A percentile compares a stretch with the other conserved stretches of the same genome.
phyloP scores from a whole-genome alignment of 176 grass and related monocot genomes.

The Pontederia paniculata region DNA sequence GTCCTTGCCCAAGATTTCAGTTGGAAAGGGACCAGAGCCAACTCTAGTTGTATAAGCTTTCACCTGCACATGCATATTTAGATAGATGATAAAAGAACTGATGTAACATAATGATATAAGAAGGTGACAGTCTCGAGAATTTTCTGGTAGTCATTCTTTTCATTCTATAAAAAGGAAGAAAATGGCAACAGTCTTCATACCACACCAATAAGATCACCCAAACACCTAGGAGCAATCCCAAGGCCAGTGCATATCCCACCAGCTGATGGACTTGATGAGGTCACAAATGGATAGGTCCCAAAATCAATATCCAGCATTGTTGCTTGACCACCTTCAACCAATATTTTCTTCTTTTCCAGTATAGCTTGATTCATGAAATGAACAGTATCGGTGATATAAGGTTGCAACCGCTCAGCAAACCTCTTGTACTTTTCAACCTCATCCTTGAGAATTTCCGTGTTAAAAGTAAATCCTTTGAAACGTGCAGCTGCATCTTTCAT shows the following conservation, averaged over 20 bases:
- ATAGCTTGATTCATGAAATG: slow-evolving; percentile 72
- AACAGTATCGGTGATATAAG: slow-evolving; percentile 71
- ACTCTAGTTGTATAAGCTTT: slow-evolving; percentile 96
- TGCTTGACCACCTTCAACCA: slow-evolving; percentile 94
- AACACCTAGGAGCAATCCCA: slow-evolving; percentile 63
- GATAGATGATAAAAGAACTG: neutral
- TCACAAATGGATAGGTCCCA: slow-evolving; percentile 90
- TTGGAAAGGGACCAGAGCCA: slow-evolving; percentile 83
- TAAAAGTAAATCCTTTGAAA: slow-evolving; percentile 64
- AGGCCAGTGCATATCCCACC: slow-evolving; percentile 92
- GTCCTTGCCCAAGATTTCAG: slow-evolving; percentile 56
- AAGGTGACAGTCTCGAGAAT: too few relatives aligned
- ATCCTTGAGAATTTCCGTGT: slow-evolving; percentile 40
- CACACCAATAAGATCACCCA: slow-evolving; percentile 86
- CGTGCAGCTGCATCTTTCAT: slow-evolving; percentile 51
- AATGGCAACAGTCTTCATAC: slow-evolving; percentile 27
- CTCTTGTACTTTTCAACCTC: slow-evolving; percentile 74
- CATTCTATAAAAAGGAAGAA: neutral
- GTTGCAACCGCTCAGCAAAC: slow-evolving; percentile 53
- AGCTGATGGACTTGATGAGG: slow-evolving; percentile 83
- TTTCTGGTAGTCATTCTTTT: too few relatives aligned
- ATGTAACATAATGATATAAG: neutral
- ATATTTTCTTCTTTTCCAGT: slow-evolving; percentile 80
- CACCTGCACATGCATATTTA: slow-evolving; percentile 34
- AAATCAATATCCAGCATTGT: slow-evolving; percentile 99